Percentiles rank a stretch among this genome's conserved stretches.
Evolutionary conservation across 2,329 filamentous ascomycete genomes (phyloP).

Genomic region (Epichloe brachyelytri): DNA sequence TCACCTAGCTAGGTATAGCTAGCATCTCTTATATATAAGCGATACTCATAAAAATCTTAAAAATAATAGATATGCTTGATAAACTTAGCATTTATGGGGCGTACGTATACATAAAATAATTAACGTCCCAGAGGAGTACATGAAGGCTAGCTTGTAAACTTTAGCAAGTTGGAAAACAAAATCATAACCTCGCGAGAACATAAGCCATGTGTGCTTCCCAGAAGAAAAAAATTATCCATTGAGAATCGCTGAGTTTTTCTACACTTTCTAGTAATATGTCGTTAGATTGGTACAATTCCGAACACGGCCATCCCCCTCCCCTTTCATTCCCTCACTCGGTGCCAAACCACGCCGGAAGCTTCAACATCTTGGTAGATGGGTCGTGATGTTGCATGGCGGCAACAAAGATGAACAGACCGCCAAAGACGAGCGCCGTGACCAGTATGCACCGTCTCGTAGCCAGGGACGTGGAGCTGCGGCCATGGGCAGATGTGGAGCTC

Average conservation of each 20-base stretch:
- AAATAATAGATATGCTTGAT: no score
- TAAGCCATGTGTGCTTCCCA: no score
- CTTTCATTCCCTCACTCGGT: constrained; percentile 1
- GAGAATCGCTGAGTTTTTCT: neutral
- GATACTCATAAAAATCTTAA: no score
- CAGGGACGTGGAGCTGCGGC: constrained; percentile 1
- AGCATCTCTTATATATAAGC: no score
- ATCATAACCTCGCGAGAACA: no score
- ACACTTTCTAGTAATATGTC: neutral
- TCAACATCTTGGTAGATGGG: neutral
- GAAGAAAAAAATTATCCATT: neutral
- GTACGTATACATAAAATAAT: no score
- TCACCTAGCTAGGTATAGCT: no score
- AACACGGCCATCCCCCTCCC: no score
- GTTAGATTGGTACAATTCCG: neutral
- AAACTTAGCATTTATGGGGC: no score
- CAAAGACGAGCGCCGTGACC: constrained; percentile 6
- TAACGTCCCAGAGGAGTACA: no score
- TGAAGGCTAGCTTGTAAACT: no score
- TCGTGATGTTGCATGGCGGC: constrained; percentile 7
- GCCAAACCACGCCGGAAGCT: constrained; percentile 5
- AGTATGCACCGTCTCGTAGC: constrained; percentile 8
- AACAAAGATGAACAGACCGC: constrained; percentile 9
- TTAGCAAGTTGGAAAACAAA: no score
- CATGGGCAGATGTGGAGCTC: constrained; percentile 10